Conservation (phyloP, 306 rosid genomes). For the Fragaria nilgerrensis region DNA sequence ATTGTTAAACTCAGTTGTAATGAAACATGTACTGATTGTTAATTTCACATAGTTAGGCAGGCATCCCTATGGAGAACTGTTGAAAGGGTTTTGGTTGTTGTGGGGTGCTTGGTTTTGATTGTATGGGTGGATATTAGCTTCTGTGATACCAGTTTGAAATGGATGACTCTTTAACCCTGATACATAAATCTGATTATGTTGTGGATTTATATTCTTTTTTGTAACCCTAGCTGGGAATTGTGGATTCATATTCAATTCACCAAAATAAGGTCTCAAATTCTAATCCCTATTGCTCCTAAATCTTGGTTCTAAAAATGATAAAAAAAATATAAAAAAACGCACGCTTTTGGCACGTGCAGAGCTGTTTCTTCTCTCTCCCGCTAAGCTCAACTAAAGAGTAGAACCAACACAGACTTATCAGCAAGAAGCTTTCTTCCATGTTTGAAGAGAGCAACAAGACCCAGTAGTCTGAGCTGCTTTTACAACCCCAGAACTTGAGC, state of each 20-base stretch:
- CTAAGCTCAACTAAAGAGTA: neutral
- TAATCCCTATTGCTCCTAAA: too few species aligned
- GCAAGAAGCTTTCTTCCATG: slow-evolving; percentile 23
- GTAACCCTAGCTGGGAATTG: too few species aligned
- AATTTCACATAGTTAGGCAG: neutral
- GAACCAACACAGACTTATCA: neutral
- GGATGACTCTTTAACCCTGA: neutral
- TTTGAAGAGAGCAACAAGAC: slow-evolving; percentile 8
- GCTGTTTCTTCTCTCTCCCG: slow-evolving; percentile 16
- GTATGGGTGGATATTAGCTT: neutral
- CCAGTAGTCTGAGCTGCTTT: slow-evolving; percentile 21
- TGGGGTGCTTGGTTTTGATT: neutral
- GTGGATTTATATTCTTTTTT: too few species aligned
- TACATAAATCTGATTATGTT: neutral
- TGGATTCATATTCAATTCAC: too few species aligned
- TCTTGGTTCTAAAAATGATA: too few species aligned
- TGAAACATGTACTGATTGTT: neutral
- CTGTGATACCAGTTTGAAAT: neutral
- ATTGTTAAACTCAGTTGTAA: slow-evolving; percentile 10
- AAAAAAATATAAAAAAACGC: too few species aligned
- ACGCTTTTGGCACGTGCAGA: slow-evolving; percentile 3
- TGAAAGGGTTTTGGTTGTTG: neutral
- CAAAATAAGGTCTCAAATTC: too few species aligned
- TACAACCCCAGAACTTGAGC: neutral
- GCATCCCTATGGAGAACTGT: neutral